Conservation (phyloP, 2,329 filamentous ascomycete genomes). For the Tolypocladium sp. region DNA sequence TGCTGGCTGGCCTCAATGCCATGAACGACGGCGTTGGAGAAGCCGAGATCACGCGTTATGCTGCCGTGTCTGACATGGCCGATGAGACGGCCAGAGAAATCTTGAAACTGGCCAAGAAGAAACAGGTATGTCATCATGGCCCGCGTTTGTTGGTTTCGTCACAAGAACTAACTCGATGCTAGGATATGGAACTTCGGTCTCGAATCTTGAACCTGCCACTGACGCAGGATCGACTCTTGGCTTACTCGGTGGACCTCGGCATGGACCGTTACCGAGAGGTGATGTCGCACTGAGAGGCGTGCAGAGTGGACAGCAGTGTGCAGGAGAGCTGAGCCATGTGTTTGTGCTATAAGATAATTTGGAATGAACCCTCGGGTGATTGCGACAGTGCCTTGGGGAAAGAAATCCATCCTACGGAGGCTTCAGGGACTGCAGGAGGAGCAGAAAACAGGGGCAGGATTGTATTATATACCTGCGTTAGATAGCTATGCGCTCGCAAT, state of each 20-base stretch:
- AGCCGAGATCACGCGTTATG: conserved; percentile 44
- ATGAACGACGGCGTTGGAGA: conserved; percentile 37
- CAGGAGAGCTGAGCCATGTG: background rate
- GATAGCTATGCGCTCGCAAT: background rate
- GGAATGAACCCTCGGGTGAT: background rate
- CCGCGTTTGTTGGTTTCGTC: conserved; percentile 4
- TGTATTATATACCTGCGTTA: background rate
- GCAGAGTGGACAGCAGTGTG: background rate
- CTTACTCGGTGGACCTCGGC: conserved; percentile 62
- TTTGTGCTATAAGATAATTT: background rate
- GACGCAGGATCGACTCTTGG: conserved; percentile 63
- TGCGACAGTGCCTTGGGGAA: background rate
- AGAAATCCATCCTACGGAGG: background rate
- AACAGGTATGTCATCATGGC: conserved; percentile 37
- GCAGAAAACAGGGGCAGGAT: background rate
- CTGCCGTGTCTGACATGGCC: conserved; percentile 77
- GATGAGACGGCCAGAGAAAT: conserved; percentile 61
- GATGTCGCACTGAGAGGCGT: conserved; percentile 36
- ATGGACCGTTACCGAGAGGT: conserved; percentile 59
- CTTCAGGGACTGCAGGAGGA: background rate
- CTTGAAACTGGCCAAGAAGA: conserved; percentile 42
- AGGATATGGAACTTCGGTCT: conserved; percentile 26
- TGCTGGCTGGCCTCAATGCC: conserved; percentile 47
- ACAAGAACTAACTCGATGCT: conserved; percentile 2
- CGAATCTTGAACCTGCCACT: conserved; percentile 52